These are phyloP conservation scores for Suhomyces bribrorum DNA, from an alignment of 1,139 yeast genomes.

Conservation along the genomic window DNA sequence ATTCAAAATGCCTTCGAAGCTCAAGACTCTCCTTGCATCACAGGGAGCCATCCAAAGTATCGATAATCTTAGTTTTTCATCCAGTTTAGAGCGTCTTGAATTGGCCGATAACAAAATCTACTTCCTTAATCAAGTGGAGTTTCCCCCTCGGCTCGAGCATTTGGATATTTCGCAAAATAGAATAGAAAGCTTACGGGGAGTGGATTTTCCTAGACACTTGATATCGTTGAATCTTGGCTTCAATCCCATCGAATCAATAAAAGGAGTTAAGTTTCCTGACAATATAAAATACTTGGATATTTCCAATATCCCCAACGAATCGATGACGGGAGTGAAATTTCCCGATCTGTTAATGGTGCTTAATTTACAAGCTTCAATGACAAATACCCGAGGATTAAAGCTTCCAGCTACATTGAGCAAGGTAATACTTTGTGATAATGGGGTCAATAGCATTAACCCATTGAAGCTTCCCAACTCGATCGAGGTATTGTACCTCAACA, in stretches of 20 bases:
- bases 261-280: slow-evolving; percentile 47
- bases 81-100: slow-evolving; percentile 33
- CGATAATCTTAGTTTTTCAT: slow-evolving; percentile 40
- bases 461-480: slow-evolving; percentile 45
- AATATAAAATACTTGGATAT: slow-evolving; percentile 37
- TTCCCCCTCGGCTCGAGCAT: slow-evolving; percentile 33
- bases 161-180: slow-evolving; percentile 45
- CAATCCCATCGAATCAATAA: slow-evolving; percentile 48
- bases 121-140: slow-evolving; percentile 43
- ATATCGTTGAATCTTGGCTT: slow-evolving; percentile 35
- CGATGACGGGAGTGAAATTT: slow-evolving; percentile 50
- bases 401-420: slow-evolving; percentile 35
- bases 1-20: slow-evolving; percentile 41
- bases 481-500: slow-evolving; percentile 38
- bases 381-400: slow-evolving; percentile 48
- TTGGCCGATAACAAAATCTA: slow-evolving; percentile 43
- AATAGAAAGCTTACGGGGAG: slow-evolving; percentile 42
- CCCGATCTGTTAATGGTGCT: slow-evolving; percentile 42
- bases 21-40: slow-evolving; percentile 34
- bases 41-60: slow-evolving; percentile 39
- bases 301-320: slow-evolving; percentile 48
- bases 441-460: slow-evolving; percentile 50
- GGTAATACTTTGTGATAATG: slow-evolving; percentile 41
- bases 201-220: slow-evolving; percentile 38
- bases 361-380: slow-evolving; percentile 49